Conservation (phyloP, 441 rosid species). For the Adansonia rubrostipa region DNA sequence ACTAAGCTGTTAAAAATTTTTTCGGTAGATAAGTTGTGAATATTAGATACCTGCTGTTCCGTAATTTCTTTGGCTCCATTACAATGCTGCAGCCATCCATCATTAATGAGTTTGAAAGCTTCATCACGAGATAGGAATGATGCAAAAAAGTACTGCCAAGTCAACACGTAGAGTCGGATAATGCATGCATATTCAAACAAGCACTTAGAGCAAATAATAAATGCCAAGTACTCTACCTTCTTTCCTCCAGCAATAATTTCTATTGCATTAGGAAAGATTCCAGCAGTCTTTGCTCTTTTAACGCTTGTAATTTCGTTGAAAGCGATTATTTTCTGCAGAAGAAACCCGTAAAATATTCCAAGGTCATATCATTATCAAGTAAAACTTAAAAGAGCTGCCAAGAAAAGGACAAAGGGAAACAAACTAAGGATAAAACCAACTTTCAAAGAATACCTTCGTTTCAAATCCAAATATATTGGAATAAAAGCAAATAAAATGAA, state of each 20-base stretch:
- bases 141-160: conserved; percentile 86
- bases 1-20: not conserved
- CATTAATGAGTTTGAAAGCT: conserved; percentile 85
- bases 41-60: conserved; percentile 58
- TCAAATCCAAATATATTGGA: conserved; percentile 98
- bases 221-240: conserved; percentile 58
- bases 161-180: conserved; percentile 27
- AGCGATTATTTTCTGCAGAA: conserved; percentile 74
- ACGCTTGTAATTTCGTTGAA: conserved; percentile 74
- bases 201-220: conserved; percentile 15
- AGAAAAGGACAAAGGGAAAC: conserved; percentile 6
- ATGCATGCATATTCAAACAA: conserved; percentile 1
- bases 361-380: conserved; percentile 17
- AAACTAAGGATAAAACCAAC: conserved; percentile 10
- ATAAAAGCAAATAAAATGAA: conserved; percentile 81
- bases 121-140: conserved; percentile 97
- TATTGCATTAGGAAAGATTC: conserved; percentile 92
- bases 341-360: conserved; percentile 25
- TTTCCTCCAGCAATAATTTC: conserved; percentile 82
- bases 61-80: conserved; percentile 39
- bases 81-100: conserved; percentile 78
- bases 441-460: conserved; percentile 70
- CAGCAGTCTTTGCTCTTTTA: conserved; percentile 93
- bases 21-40: not conserved
- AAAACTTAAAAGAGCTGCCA: not conserved